Evolutionary conservation across 768 basidiomycete species (phyloP), one percentile per base, ranked within the genome.

Genomic region (Rhodotorula diobovata): DNA sequence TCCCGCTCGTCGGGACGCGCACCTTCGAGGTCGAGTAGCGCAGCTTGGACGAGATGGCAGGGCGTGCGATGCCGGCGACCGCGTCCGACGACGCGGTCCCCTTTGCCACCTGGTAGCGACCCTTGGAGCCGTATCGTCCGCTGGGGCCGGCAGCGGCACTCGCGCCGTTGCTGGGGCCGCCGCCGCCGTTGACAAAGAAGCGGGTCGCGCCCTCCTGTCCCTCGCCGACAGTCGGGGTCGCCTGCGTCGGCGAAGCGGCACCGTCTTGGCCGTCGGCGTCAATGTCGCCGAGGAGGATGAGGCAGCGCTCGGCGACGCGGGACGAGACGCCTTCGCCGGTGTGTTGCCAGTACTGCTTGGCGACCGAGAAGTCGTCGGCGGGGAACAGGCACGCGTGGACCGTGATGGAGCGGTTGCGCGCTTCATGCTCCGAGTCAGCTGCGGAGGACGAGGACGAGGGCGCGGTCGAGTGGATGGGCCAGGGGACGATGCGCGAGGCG

Each of bases 301-400:
- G 83, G 78, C 90, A 93, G 67, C 87, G 84, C 69, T 93, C 92
- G 9, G 93, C 93, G 30, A 89, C 81, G 14, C 95, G 87, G 70
- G 90, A 93, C 7, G 90, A 92, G 51, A 99, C 88, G 2, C 94
- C 93, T 68, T 89, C 82, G 0, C 95, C 95, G 0, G 89, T 87
- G 79, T 97, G 95, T 76, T 97, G 94, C 95, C 95, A 98, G 81
- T 94, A 97, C 79, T 92, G 85, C 79, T 90, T 95, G 15, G 91
- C 92, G 14, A 88, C 79, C 16, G 84, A 77, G 76, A 85, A 88
- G 8, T 85, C 80, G 9, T 86, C 84, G 5, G 82, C 79, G 12
- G 88, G 87, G 79, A 93, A 91, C 25, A 99, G 81, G 3, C 88
- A 88, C 73, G 94, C 90, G 79, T 95, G 88, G 2, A 99, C 84